Evolutionary conservation across 371 early-diverging fungal genomes (phyloP).

Genomic region (Batkoa obscura): DNA sequence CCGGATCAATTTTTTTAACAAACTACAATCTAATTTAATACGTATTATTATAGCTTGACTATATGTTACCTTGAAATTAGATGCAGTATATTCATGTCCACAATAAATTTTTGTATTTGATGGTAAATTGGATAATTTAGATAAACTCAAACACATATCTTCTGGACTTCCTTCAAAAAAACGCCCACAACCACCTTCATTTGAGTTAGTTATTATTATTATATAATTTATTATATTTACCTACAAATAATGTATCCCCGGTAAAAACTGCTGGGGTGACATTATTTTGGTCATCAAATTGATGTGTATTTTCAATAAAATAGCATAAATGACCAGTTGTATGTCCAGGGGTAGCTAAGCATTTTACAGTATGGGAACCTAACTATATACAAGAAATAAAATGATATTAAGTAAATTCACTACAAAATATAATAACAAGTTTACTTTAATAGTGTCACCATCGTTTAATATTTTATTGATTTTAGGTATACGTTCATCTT

Average conservation of each 20-base stretch:
- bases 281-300: constrained; percentile 14
- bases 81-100: constrained; percentile 79
- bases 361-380: constrained; percentile 13
- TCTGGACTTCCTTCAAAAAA: constrained; percentile 82
- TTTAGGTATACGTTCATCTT: constrained; percentile 68
- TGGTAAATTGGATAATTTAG: constrained; percentile 43
- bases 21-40: constrained; percentile 19
- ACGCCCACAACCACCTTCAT: constrained; percentile 56
- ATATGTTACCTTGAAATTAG: constrained; percentile 29
- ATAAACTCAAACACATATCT: constrained; percentile 64
- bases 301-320: constrained; percentile 25
- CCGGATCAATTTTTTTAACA: constrained; percentile 30
- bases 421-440: constrained; percentile 10
- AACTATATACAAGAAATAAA: constrained; percentile 3
- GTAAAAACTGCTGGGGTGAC: constrained; percentile 9
- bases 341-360: constrained; percentile 68
- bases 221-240: constrained; percentile 12
- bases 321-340: constrained; percentile 77
- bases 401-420: background rate
- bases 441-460: constrained; percentile 53
- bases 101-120: constrained; percentile 68
- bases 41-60: background rate
- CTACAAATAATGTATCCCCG: constrained; percentile 12
- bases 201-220: background rate
- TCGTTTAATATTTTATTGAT: constrained; percentile 56